These are phyloP conservation scores for Heliosperma pusillum DNA, from an alignment of 148 eudicot genomes.

Conservation along the genomic window DNA sequence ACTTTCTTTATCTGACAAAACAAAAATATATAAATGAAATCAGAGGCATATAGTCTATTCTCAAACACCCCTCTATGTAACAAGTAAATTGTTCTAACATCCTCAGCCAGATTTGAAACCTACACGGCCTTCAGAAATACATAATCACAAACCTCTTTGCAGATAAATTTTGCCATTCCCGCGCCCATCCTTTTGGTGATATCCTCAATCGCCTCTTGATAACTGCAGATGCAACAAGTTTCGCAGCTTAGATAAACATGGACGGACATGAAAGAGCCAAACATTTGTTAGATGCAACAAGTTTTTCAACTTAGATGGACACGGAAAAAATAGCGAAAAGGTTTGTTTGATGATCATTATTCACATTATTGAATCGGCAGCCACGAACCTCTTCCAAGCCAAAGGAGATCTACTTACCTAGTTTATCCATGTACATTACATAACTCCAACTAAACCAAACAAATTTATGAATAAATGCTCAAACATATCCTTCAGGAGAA, in stretches of 20 bases:
- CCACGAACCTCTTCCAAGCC: not conserved
- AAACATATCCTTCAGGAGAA: not conserved
- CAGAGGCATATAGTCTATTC: not conserved
- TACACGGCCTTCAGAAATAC: conserved; percentile 5
- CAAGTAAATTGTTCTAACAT: not conserved
- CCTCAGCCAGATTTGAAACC: too few species aligned
- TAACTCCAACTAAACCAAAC: not conserved
- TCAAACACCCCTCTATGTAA: not conserved
- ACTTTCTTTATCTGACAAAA: not conserved
- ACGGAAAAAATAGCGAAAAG: too few species aligned
- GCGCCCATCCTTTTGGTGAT: conserved; percentile 90
- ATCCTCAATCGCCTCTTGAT: conserved; percentile 85
- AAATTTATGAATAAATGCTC: conserved; percentile 1
- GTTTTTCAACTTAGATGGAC: too few species aligned
- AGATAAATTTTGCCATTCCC: conserved; percentile 95
- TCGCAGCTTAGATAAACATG: not conserved
- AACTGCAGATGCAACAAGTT: conserved; percentile 43
- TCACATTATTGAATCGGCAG: not conserved
- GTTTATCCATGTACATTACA: not conserved
- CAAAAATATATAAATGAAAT: not conserved
- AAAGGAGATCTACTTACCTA: not conserved
- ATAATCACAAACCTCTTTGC: conserved; percentile 71
- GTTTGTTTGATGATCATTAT: too few species aligned
- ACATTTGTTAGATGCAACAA: not conserved
- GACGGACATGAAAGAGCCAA: conserved; percentile 1